These are phyloP conservation scores for Lathyrus tuberosus DNA, from an alignment of 306 rosid species.

Conservation along the genomic window DNA sequence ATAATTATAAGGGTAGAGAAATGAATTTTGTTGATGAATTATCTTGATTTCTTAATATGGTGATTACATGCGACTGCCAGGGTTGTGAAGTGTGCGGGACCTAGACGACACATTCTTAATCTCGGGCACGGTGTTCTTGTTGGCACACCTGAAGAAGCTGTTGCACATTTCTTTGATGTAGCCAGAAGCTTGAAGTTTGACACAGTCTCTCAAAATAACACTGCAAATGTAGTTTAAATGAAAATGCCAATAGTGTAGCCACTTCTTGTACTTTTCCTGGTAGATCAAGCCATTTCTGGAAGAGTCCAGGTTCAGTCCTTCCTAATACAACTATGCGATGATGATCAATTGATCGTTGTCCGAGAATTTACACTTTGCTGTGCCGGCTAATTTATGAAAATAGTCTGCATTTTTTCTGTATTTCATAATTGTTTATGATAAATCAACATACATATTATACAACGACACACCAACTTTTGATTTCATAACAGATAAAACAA, in stretches of 20 bases:
- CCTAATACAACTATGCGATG: slow-evolving; percentile 28
- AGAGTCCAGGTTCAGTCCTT: slow-evolving; percentile 38
- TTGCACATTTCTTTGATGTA: slow-evolving; percentile 94
- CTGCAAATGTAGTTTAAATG: slow-evolving; percentile 56
- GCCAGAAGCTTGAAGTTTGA: slow-evolving; percentile 82
- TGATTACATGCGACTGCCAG: slow-evolving; percentile 55
- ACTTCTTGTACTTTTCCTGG: slow-evolving; percentile 31
- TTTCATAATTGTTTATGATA: slow-evolving; percentile 43
- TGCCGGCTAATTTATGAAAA: slow-evolving; percentile 40
- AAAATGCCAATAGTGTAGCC: slow-evolving; percentile 21
- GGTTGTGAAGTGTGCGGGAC: slow-evolving; percentile 94
- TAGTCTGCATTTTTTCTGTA: slow-evolving; percentile 37
- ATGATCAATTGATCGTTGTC: slow-evolving; percentile 38
- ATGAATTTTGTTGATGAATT: slow-evolving; percentile 12
- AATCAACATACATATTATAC: not conserved
- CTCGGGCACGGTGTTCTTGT: slow-evolving; percentile 96
- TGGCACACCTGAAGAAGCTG: slow-evolving; percentile 95
- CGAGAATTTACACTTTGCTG: slow-evolving; percentile 40
- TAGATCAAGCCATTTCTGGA: slow-evolving; percentile 33
- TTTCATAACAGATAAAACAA: not conserved
- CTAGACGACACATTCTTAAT: slow-evolving; percentile 90
- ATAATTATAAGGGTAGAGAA: not conserved
- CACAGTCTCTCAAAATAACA: slow-evolving; percentile 47
- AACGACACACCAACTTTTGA: not conserved
- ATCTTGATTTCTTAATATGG: slow-evolving; percentile 9